Base-by-base conservation (phyloP, 2,329 filamentous ascomycete genomes). In the Penicillium digitatum region DNA sequence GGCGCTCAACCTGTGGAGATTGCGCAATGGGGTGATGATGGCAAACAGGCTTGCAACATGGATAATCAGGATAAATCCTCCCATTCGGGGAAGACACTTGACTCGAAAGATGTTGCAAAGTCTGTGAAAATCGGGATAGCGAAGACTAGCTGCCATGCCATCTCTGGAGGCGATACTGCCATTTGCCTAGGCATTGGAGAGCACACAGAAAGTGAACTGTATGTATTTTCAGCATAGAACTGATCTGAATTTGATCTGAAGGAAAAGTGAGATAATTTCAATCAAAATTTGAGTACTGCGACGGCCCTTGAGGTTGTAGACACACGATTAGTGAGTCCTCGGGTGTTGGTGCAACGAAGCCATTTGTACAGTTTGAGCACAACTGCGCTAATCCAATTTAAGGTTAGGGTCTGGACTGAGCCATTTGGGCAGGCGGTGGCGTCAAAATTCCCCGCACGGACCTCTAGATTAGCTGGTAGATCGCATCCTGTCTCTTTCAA, bases 121-220 rank as follows among this genome's bases (percentile, higher is more conserved):
- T 74, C 71, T 1, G 69, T 71, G 40, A 76, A 71, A 12, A 66
- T 58, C 1, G 69, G 66, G 20, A 76, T 73, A 10, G 69, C 74
- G 56, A 75, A 68, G 18, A 74, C 70, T 16, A 79, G 60, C 49
- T 78, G 3, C 70, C 73, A 55, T 79, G 75, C 75, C 74, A 79
- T 52, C 69, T 55, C 49, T 77, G 62, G 1, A 72, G 69, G 10
- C 57, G 59, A 56, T 79, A 79, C 5, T 62, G 20, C 37, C 8
- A n/a, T 37, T 37, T 37, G 4, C 9, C 9, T 10, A 2, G 4
- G 34, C 1, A 6, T 22, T 39, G 6, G 7, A 22, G 20, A 39
- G 7, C 37, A 39, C 12, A 5, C 31, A 26, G 1, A 22, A 39
- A 22, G 18, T 16, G 8, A 26, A 26, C 4, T n/a, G 9, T 6